Evolutionary conservation across 1,139 yeast species (phyloP).

Genomic region (Debaryomyces psychrophilus): DNA sequence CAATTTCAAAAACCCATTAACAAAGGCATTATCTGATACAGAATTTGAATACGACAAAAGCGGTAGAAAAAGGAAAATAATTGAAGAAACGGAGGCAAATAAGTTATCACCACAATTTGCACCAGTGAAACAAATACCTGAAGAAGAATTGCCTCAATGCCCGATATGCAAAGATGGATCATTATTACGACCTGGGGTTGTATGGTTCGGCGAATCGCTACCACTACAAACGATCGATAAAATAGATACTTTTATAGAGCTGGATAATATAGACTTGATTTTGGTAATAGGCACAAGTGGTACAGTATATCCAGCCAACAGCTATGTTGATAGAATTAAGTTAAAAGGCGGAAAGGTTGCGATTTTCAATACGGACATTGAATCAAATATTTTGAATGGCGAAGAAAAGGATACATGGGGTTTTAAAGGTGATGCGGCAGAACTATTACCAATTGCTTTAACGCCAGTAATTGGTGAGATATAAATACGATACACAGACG

Average conservation of each 20-base stretch:
- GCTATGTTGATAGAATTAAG: conserved; percentile 77
- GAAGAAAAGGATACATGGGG: conserved; percentile 60
- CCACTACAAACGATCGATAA: conserved; percentile 63
- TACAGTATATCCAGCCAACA: conserved; percentile 87
- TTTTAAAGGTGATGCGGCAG: conserved; percentile 81
- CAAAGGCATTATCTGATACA: conserved; percentile 53
- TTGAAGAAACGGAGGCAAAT: conserved; percentile 12
- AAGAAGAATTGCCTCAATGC: conserved; percentile 69
- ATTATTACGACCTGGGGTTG: conserved; percentile 81
- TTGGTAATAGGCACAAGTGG: conserved; percentile 87
- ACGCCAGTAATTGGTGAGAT: conserved; percentile 48
- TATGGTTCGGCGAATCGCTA: conserved; percentile 89
- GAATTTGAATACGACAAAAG: conserved; percentile 32
- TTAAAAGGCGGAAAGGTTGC: conserved; percentile 82
- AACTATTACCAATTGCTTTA: conserved; percentile 65
- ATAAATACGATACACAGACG: conserved; percentile 2
- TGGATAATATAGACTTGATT: conserved; percentile 64
- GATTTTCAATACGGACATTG: conserved; percentile 73
- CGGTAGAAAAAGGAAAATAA: conserved; percentile 18
- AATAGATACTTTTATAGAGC: conserved; percentile 73
- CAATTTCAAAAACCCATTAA: conserved; percentile 64
- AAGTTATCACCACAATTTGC: conserved; percentile 46
- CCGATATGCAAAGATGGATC: conserved; percentile 58
- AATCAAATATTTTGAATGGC: conserved; percentile 42
- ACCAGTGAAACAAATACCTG: conserved; percentile 51